These are phyloP conservation scores for Terfezia claveryi DNA, from an alignment of 495 filamentous ascomycete species.

Conservation along the genomic window DNA sequence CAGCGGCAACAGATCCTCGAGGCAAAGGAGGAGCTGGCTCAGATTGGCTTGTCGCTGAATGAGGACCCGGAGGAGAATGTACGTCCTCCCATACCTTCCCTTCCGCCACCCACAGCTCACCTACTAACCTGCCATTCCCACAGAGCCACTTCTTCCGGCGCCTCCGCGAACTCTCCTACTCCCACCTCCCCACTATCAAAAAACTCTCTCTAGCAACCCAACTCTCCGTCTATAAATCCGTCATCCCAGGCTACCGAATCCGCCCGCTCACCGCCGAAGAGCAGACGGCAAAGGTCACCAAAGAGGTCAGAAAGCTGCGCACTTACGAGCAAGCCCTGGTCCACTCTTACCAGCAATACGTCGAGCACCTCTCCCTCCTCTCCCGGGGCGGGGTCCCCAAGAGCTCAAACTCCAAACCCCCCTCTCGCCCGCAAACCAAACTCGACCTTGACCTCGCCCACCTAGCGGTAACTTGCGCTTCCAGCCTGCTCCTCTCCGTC, in stretches of 20 bases:
- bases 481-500: constrained; percentile 49
- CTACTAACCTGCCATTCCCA: neutral
- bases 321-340: constrained; percentile 68
- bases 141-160: constrained; percentile 37
- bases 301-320: constrained; percentile 65
- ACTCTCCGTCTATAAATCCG: constrained; percentile 78
- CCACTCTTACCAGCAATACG: constrained; percentile 57
- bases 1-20: constrained; percentile 47
- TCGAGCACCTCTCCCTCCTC: constrained; percentile 43
- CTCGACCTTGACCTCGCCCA: constrained; percentile 26
- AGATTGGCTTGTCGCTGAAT: constrained; percentile 57
- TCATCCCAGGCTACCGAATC: constrained; percentile 90
- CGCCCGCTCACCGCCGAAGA: constrained; percentile 55
- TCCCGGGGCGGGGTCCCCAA: constrained; percentile 21
- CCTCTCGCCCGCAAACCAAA: neutral
- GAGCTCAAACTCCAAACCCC: neutral
- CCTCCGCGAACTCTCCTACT: constrained; percentile 51
- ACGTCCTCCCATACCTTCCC: constrained; percentile 14
- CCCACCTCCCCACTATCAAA: constrained; percentile 46
- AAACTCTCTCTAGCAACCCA: constrained; percentile 69
- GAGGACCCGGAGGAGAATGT: constrained; percentile 85
- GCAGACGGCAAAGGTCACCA: constrained; percentile 56
- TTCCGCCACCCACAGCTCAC: neutral
- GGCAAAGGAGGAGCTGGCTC: constrained; percentile 82
- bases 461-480: constrained; percentile 68